Conservation (phyloP, 805 yeast species). For the Candida insectalens region DNA sequence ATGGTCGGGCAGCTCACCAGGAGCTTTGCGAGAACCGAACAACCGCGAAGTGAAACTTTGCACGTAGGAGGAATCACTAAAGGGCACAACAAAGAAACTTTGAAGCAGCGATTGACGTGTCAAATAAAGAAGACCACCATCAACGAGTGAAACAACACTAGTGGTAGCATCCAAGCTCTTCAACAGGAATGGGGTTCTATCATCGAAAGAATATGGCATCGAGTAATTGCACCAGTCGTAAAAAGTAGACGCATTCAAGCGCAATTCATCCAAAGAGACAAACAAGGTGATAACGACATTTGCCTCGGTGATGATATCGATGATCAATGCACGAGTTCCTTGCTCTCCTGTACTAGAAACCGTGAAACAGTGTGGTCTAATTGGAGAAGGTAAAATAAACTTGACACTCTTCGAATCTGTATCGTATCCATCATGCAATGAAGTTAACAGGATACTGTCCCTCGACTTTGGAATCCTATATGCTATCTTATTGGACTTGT, state of each 20-base stretch:
- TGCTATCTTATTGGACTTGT: too few relatives aligned
- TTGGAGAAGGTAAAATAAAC: slow-evolving; percentile 29
- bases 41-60: slow-evolving; percentile 21
- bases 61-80: slow-evolving; percentile 44
- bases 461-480: slow-evolving; percentile 24
- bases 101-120: slow-evolving; percentile 18
- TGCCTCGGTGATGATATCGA: slow-evolving; percentile 44
- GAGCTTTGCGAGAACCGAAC: slow-evolving; percentile 8
- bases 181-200: slow-evolving; percentile 46
- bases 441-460: slow-evolving; percentile 27
- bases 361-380: slow-evolving; percentile 28
- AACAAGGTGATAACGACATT: slow-evolving; percentile 43
- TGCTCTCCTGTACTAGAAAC: slow-evolving; percentile 20
- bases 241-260: slow-evolving; percentile 17
- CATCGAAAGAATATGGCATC: slow-evolving; percentile 55
- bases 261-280: slow-evolving; percentile 23
- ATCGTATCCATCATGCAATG: slow-evolving; percentile 28
- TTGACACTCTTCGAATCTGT: slow-evolving; percentile 27
- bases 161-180: slow-evolving; percentile 33
- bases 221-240: slow-evolving; percentile 58
- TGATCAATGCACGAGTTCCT: slow-evolving; percentile 24
- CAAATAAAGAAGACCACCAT: slow-evolving; percentile 69
- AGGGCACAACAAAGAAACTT: slow-evolving; percentile 23
- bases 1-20: slow-evolving; percentile 5
- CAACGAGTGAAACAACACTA: slow-evolving; percentile 52